A percentile compares a stretch with the other conserved stretches of the same genome.
Conservation (phyloP, 257 asterid genomes). For the Capsicum rhomboideum region DNA sequence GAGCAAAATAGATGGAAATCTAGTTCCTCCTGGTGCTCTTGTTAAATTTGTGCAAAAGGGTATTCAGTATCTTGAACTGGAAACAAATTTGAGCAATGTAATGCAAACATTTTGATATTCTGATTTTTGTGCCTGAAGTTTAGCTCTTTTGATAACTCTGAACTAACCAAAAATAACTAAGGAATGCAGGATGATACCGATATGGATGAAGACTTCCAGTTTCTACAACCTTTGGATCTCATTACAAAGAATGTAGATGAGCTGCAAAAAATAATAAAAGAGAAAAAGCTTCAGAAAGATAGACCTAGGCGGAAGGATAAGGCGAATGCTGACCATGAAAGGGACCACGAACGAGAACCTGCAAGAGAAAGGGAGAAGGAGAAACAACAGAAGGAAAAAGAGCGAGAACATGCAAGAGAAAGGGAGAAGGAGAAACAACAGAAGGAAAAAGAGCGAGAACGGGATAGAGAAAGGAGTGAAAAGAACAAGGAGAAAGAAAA, state of each 20-base stretch:
- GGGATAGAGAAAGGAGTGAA: constrained; percentile 34
- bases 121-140: constrained; percentile 13
- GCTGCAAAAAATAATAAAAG: constrained; percentile 67
- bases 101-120: constrained; percentile 12
- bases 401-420: constrained; percentile 15
- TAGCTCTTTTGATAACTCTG: constrained; percentile 7
- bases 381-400: constrained; percentile 56
- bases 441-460: background rate
- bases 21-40: constrained; percentile 88
- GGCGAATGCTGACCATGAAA: constrained; percentile 32
- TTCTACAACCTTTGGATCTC: constrained; percentile 81
- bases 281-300: constrained; percentile 42
- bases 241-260: constrained; percentile 76
- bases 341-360: constrained; percentile 40
- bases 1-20: constrained; percentile 61
- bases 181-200: constrained; percentile 66
- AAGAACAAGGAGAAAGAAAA: constrained; percentile 45
- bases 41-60: constrained; percentile 81
- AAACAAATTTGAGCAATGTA: constrained; percentile 66
- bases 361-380: constrained; percentile 36
- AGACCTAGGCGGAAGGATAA: constrained; percentile 54
- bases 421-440: too few species aligned
- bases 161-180: constrained; percentile 19
- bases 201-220: constrained; percentile 71
- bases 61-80: constrained; percentile 79